phyloP scores from a whole-genome alignment of 768 basidiomycete species.

The Mycena indigotica region DNA sequence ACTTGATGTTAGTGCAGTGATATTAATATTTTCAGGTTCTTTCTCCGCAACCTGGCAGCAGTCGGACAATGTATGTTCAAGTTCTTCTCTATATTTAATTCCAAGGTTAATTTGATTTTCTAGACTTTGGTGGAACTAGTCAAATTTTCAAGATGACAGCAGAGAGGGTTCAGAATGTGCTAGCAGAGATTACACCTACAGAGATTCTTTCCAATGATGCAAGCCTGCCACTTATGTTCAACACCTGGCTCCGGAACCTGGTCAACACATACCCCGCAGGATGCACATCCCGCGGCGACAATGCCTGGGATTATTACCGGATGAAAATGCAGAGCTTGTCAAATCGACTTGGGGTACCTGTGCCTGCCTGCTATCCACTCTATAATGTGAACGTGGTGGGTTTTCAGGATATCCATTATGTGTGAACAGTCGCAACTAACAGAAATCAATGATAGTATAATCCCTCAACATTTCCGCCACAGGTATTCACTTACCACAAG shows the following conservation, averaged over 20 bases:
- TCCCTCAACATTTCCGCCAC: slow-evolving; percentile 3
- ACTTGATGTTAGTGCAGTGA: too few species aligned
- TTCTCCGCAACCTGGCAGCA: slow-evolving; percentile 11
- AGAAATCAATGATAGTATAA: too few species aligned
- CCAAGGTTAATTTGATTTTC: not conserved
- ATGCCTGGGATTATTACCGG: slow-evolving; percentile 6
- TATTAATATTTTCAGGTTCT: too few species aligned
- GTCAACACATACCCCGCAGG: not conserved
- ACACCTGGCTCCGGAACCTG: not conserved
- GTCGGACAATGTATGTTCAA: slow-evolving; percentile 3
- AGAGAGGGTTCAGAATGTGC: not conserved
- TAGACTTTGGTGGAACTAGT: slow-evolving; percentile 5
- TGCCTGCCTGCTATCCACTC: not conserved
- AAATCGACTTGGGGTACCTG: not conserved
- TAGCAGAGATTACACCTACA: slow-evolving; percentile 5
- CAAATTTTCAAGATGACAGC: not conserved
- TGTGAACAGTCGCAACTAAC: too few species aligned
- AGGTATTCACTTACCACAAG: too few species aligned
- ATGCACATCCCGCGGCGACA: slow-evolving; percentile 7
- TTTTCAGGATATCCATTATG: too few species aligned
- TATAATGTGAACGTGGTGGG: slow-evolving; percentile 3
- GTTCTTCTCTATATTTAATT: not conserved
- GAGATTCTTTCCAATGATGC: not conserved
- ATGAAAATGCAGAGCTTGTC: not conserved
- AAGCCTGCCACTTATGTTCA: slow-evolving; percentile 4